Percentiles rank a stretch among this genome's conserved stretches.
Evolutionary conservation across 345 rosid genomes (phyloP).

Genomic region (Linum lewisii): DNA sequence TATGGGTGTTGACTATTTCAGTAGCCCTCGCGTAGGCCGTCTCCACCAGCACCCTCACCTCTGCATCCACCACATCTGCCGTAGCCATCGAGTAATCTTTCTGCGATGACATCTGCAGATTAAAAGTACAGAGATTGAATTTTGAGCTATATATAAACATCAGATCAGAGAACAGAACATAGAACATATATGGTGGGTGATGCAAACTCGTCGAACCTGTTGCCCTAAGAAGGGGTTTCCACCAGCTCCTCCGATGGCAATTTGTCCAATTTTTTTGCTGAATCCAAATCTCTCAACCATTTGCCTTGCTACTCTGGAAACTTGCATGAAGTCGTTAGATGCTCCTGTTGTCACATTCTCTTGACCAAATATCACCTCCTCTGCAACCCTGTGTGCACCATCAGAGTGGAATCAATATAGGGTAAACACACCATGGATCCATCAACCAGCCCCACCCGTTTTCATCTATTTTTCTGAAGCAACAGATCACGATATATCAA

Average conservation of each 20-base stretch:
- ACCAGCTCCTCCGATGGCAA: constrained; percentile 88
- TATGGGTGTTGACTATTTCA: constrained; percentile 57
- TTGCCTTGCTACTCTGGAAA: constrained; percentile 96
- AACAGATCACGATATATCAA: background rate
- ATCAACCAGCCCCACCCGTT: too few relatives aligned
- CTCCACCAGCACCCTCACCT: constrained; percentile 85
- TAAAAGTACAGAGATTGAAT: background rate
- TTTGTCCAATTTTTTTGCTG: constrained; percentile 95
- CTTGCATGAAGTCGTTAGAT: constrained; percentile 97
- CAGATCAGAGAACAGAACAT: background rate
- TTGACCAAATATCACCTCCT: constrained; percentile 82
- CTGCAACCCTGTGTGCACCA: constrained; percentile 62
- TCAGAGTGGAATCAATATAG: too few relatives aligned
- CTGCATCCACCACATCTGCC: constrained; percentile 84
- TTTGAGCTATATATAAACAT: background rate
- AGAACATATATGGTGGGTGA: background rate
- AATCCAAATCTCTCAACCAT: constrained; percentile 97
- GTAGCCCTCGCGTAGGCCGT: constrained; percentile 64
- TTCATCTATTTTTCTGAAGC: too few relatives aligned
- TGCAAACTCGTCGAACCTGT: constrained; percentile 25
- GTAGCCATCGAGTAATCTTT: constrained; percentile 99
- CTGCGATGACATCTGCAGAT: constrained; percentile 75
- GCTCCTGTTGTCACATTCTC: constrained; percentile 99
- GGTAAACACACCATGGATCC: too few relatives aligned
- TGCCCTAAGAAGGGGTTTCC: constrained; percentile 98